phyloP scores from a whole-genome alignment of 257 asterid genomes.

The Lycium ferocissimum region DNA sequence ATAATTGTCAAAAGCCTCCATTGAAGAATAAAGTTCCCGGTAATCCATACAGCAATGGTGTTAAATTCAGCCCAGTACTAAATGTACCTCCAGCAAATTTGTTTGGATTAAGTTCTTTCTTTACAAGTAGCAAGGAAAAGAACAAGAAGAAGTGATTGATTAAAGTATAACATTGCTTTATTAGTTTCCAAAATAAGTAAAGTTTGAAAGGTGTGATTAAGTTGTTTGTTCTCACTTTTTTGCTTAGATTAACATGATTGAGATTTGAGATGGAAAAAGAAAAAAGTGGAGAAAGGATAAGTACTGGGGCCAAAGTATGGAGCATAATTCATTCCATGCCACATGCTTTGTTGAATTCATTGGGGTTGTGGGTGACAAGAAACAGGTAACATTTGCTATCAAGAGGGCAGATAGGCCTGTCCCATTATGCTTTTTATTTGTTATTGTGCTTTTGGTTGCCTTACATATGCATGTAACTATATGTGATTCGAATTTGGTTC shows the following conservation, averaged over 20 bases:
- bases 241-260: conserved; percentile 6
- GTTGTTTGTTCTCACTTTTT: not conserved
- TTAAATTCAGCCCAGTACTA: conserved; percentile 63
- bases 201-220: not conserved
- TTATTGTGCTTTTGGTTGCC: conserved; percentile 13
- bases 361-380: conserved; percentile 36
- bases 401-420: conserved; percentile 14
- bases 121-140: conserved; percentile 68
- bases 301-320: conserved; percentile 29
- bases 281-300: conserved; percentile 25
- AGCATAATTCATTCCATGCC: conserved; percentile 27
- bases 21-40: conserved; percentile 54
- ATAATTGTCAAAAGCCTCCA: conserved; percentile 70
- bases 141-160: conserved; percentile 54
- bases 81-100: conserved; percentile 70
- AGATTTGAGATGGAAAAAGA: not conserved
- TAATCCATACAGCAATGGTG: conserved; percentile 51
- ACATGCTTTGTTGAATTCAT: conserved; percentile 6
- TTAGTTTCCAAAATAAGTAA: not conserved
- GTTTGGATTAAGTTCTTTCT: conserved; percentile 72
- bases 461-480: conserved; percentile 21
- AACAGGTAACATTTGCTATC: conserved; percentile 47
- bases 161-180: not conserved
- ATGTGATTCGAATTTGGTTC: not conserved
- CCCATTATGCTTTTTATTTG: conserved; percentile 25